Base-by-base conservation (phyloP, 208 protist species). In the Balamuthia mandrillaris region DNA sequence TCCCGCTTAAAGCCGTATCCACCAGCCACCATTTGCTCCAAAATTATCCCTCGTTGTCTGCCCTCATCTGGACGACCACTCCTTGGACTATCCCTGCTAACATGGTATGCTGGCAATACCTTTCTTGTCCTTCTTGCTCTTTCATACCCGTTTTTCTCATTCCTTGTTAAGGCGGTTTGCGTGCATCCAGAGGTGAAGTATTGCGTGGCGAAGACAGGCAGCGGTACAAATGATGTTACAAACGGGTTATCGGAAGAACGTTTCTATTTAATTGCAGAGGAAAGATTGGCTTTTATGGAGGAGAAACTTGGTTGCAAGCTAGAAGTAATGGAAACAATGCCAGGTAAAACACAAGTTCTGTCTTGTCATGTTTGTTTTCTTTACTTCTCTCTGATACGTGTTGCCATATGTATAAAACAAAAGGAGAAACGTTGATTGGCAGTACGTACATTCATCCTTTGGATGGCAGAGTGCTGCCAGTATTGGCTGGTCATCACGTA, bases 81-180 rank as follows among this genome's bases (percentile, higher is more conserved):
- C 94, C 94, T 1, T 96, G 94, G 94, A 96, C 94, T 3, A 87
- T 96, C 31, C 90, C 92, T 3, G 86, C 92, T 2, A 96, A 96
- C 87, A 44, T 37, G 47, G 74, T 63, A 35, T 7, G 42, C 0
- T 12, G 14, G 18, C 61, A 24, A 18, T 54, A 24, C 27, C 27
- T 14, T 70, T 18, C 27, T 61, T 31, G 3, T 60, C 31, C 7
- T n/a, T 75, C 5, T 0, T 51, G 24, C 10, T 33, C 68, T 2
- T 75, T 56, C 5, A 6, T 77, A 16, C 14, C 24, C 44, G 33
- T 77, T 9, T 77, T 9, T 52, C 16, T 52, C 42, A 10, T 72
- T 21, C 0, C 72, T n/a, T n/a, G n/a, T n/a, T n/a, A n/a, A 87
- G 27, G 94, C 93, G 3, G 75, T 96, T 18, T 86, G 83, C 63